Evolutionary conservation across 768 basidiomycete species (phyloP).

Genomic region (Hericium erinaceus): DNA sequence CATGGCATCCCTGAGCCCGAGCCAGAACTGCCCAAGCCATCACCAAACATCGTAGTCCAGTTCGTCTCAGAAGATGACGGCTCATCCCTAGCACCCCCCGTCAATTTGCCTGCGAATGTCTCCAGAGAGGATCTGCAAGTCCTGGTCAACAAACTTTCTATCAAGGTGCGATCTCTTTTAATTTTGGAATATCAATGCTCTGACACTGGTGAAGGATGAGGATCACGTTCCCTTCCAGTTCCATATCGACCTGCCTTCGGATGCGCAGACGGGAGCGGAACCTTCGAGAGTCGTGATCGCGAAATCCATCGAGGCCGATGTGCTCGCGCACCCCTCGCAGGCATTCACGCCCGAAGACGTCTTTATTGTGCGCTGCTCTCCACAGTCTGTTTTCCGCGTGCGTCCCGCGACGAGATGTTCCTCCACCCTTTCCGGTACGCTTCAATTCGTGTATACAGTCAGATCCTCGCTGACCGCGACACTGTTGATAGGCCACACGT

Average conservation of each 20-base stretch:
- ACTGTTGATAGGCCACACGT: conserved; percentile 60
- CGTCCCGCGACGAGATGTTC: conserved; percentile 92
- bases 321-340: conserved; percentile 63
- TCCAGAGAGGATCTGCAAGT: conserved; percentile 75
- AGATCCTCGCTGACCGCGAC: conserved; percentile 2
- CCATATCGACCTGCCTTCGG: conserved; percentile 66
- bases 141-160: conserved; percentile 80
- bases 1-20: conserved; percentile 64
- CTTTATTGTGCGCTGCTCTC: conserved; percentile 82
- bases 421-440: conserved; percentile 75
- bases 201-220: conserved; percentile 44
- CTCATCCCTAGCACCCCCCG: conserved; percentile 69
- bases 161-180: conserved; percentile 41
- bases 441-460: neutral
- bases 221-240: conserved; percentile 92
- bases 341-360: conserved; percentile 80
- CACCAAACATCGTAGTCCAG: conserved; percentile 77
- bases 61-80: conserved; percentile 90
- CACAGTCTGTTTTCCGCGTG: conserved; percentile 92
- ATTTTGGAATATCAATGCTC: conserved; percentile 3
- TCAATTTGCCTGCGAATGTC: conserved; percentile 84
- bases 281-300: conserved; percentile 72
- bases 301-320: conserved; percentile 75
- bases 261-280: conserved; percentile 31
- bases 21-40: conserved; percentile 33